Conservation (phyloP, 495 filamentous ascomycete genomes). For the Penicillium taxi region DNA sequence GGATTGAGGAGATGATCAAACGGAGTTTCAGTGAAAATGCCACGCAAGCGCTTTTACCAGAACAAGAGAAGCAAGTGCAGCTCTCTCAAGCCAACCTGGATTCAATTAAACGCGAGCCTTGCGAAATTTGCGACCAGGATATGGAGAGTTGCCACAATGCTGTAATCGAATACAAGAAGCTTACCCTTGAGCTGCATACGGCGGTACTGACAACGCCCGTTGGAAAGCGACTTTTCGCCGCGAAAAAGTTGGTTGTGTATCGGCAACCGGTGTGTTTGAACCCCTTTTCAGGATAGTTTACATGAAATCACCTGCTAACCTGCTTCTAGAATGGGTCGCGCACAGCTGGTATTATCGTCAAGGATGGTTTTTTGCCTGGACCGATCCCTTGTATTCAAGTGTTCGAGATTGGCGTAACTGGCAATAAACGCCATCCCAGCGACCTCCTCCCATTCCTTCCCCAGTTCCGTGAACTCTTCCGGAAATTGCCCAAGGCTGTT, state of each 20-base stretch:
- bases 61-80: conserved; percentile 90
- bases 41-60: conserved; percentile 89
- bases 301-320: conserved; percentile 10
- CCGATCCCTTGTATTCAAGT: conserved; percentile 61
- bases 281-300: not conserved
- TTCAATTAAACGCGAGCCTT: conserved; percentile 80
- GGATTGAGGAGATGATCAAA: conserved; percentile 99
- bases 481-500: conserved; percentile 45
- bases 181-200: conserved; percentile 69
- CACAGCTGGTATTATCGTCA: conserved; percentile 69
- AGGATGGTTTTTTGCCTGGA: conserved; percentile 58
- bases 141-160: conserved; percentile 71
- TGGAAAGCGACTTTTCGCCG: conserved; percentile 68
- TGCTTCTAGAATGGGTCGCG: conserved; percentile 58
- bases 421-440: conserved; percentile 58
- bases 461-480: conserved; percentile 52
- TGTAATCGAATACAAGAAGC: conserved; percentile 63
- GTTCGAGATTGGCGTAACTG: conserved; percentile 59
- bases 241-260: conserved; percentile 67
- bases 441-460: conserved; percentile 76
- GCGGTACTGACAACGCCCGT: conserved; percentile 62
- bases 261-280: conserved; percentile 44
- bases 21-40: conserved; percentile 97
- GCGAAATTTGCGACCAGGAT: conserved; percentile 72
- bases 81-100: conserved; percentile 85